Percentiles rank a stretch among this genome's conserved stretches.
These are phyloP conservation scores for Pseudisothecium myosuroides DNA, from an alignment of 225 moss, liverwort and hornwort genomes.

Conservation along the genomic window DNA sequence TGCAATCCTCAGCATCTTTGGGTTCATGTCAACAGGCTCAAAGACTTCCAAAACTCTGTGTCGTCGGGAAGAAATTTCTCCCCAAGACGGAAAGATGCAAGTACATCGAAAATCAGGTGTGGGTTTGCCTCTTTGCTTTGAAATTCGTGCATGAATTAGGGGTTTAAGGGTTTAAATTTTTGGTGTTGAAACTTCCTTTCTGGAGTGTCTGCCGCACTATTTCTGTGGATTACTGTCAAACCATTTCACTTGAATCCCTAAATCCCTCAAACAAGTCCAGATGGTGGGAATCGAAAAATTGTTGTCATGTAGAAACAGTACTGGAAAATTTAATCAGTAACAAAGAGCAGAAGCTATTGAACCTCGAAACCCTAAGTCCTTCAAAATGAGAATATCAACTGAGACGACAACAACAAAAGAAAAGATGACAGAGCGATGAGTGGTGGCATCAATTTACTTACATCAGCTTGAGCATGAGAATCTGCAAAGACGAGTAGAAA, in stretches of 20 bases:
- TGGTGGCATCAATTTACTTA: not conserved
- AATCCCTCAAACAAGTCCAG: too few species aligned
- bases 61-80: not conserved
- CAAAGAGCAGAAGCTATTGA: not conserved
- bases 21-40: not conserved
- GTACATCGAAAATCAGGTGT: not conserved
- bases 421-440: not conserved
- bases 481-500: not conserved
- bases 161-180: not conserved
- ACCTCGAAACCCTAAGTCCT: not conserved
- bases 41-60: not conserved
- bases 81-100: not conserved
- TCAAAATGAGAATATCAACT: not conserved
- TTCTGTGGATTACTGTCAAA: too few species aligned
- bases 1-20: constrained; percentile 31
- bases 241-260: not conserved
- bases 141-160: not conserved
- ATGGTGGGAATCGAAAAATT: not conserved
- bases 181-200: not conserved
- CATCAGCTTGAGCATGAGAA: not conserved
- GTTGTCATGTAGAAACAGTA: not conserved
- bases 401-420: not conserved
- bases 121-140: not conserved
- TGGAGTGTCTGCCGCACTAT: too few species aligned
- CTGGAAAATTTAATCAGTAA: not conserved